Conservation (phyloP, 108 stramenopile species). For the Skeletonema costatum region DNA sequence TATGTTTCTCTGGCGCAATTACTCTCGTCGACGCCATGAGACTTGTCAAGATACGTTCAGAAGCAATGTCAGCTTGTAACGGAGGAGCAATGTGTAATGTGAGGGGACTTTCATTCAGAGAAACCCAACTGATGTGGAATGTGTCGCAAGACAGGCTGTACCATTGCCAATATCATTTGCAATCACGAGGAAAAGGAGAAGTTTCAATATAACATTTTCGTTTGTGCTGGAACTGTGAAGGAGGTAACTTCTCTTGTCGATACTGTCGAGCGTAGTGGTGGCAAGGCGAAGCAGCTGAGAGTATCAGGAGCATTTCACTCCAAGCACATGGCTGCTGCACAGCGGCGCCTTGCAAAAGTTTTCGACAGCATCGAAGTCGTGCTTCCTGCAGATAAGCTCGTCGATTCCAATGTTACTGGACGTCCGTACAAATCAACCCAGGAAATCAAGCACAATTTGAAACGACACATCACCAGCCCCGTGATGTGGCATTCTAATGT, state of each 20-base stretch:
- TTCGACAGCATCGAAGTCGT: not conserved
- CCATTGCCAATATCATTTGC: slow-evolving; percentile 27
- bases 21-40: slow-evolving; percentile 13
- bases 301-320: slow-evolving; percentile 13
- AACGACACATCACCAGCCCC: not conserved
- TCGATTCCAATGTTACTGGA: slow-evolving; percentile 32
- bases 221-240: slow-evolving; percentile 16
- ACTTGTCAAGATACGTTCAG: slow-evolving; percentile 9
- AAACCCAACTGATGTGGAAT: not conserved
- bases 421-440: slow-evolving; percentile 3
- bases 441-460: slow-evolving; percentile 6
- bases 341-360: not conserved
- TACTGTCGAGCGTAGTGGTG: not conserved
- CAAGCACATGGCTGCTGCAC: slow-evolving; percentile 3
- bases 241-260: not conserved
- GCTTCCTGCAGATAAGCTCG: slow-evolving; percentile 13
- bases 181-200: slow-evolving; percentile 19
- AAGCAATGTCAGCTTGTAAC: slow-evolving; percentile 6
- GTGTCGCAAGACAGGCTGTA: slow-evolving; percentile 8
- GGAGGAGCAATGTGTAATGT: slow-evolving; percentile 27
- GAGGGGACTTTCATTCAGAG: slow-evolving; percentile 7
- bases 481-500: slow-evolving; percentile 11
- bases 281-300: slow-evolving; percentile 6
- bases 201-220: slow-evolving; percentile 22
- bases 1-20: slow-evolving; percentile 24